These are phyloP conservation scores for Arabis alpina DNA, from an alignment of 345 rosid species.

Conservation along the genomic window DNA sequence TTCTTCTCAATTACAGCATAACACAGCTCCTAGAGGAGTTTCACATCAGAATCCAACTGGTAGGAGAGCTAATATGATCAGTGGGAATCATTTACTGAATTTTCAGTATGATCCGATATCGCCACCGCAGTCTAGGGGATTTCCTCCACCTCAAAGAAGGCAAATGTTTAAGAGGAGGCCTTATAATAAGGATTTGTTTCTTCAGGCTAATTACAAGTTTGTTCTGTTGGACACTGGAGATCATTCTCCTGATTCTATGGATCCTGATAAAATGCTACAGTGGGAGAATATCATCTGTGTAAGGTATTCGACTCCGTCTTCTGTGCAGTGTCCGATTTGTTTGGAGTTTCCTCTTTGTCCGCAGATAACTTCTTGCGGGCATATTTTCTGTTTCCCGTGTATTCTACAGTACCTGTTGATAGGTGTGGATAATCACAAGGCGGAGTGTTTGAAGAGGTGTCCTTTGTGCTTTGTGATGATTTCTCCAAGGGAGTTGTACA, in stretches of 20 bases:
- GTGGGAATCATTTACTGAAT: conserved; percentile 88
- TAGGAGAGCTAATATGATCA: conserved; percentile 67
- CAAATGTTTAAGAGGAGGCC: conserved; percentile 71
- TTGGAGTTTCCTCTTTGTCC: conserved; percentile 91
- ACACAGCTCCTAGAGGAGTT: conserved; percentile 46
- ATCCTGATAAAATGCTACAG: conserved; percentile 84
- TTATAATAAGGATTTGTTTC: conserved; percentile 87
- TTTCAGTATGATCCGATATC: conserved; percentile 89
- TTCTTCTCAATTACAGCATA: conserved; percentile 46
- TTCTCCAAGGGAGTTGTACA: conserved; percentile 77
- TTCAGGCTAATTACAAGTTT: conserved; percentile 95
- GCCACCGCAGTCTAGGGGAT: conserved; percentile 57
- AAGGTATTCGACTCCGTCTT: conserved; percentile 76
- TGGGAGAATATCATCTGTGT: conserved; percentile 95
- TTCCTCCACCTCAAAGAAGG: conserved; percentile 62
- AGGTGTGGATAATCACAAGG: conserved; percentile 71
- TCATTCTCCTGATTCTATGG: conserved; percentile 67
- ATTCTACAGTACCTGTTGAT: conserved; percentile 74
- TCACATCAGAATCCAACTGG: conserved; percentile 57
- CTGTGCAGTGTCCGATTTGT: conserved; percentile 95
- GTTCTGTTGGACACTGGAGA: conserved; percentile 80
- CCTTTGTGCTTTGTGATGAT: conserved; percentile 93
- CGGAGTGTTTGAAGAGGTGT: conserved; percentile 74
- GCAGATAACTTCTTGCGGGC: conserved; percentile 97
- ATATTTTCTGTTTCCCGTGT: conserved; percentile 94